phyloP scores from a whole-genome alignment of 768 basidiomycete genomes.

The Auricularia sp. region DNA sequence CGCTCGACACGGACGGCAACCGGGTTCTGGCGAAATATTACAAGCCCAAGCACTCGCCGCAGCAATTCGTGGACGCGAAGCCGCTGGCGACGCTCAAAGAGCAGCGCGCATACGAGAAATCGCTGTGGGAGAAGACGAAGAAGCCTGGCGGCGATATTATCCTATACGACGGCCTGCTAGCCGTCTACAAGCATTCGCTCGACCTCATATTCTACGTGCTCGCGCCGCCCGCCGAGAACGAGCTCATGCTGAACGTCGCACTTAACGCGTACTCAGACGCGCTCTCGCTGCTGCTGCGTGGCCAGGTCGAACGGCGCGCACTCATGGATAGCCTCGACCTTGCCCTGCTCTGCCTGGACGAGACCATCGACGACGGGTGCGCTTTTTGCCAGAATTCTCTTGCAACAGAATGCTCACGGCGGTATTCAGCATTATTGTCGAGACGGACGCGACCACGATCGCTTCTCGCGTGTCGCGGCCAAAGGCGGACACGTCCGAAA shows the following conservation, averaged over 20 bases:
- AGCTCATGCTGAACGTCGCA: conserved; percentile 87
- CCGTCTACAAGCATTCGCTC: conserved; percentile 87
- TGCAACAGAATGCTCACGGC: neutral
- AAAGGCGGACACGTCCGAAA: conserved; percentile 87
- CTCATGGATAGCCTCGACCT: conserved; percentile 92
- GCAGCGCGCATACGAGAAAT: conserved; percentile 92
- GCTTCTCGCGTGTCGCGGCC: conserved; percentile 89
- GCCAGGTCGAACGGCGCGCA: conserved; percentile 89
- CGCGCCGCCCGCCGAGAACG: conserved; percentile 81
- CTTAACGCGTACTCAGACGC: conserved; percentile 82
- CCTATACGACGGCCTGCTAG: conserved; percentile 78
- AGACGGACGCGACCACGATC: conserved; percentile 93
- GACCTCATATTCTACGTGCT: conserved; percentile 91
- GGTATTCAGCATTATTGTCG: conserved; percentile 74
- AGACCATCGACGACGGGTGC: conserved; percentile 97
- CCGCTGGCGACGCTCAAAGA: conserved; percentile 71
- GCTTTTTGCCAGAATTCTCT: conserved; percentile 19
- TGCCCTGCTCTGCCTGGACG: conserved; percentile 86
- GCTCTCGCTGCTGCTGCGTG: conserved; percentile 72
- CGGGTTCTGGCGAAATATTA: conserved; percentile 97
- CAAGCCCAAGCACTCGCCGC: conserved; percentile 52
- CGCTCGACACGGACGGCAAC: conserved; percentile 92
- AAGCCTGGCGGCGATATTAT: conserved; percentile 92
- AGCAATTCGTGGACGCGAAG: conserved; percentile 43
- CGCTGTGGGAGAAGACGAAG: conserved; percentile 90